Base-by-base conservation (phyloP, 495 filamentous ascomycete genomes). In the Lichenothelia convexa region DNA sequence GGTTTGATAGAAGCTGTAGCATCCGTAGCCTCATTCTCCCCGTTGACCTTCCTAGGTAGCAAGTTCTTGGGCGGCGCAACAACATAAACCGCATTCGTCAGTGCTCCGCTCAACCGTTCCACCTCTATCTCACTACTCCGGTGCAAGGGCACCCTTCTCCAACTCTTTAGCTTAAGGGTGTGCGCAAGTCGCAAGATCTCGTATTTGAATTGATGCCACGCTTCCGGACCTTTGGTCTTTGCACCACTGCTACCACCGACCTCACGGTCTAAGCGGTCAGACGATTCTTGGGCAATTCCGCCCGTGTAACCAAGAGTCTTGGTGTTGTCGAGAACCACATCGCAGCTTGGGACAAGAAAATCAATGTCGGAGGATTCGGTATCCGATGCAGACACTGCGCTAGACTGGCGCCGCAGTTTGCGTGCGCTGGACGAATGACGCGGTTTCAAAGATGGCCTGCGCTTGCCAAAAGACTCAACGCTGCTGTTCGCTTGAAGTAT, bases 81-180 rank as follows among this genome's bases (percentile, higher is more conserved):
- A 36, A 92, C 84, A 53, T 94, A 95, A 9, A 95, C 83, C 7
- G 85, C 80, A 51, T 99, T 99, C 3, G 89, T 99, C 50, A 95
- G 58, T 12, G 89, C 89, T 35, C 89, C 89, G 50, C 85, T 93
- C 9, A 99, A 71, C 12, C 85, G 73, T 53, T 79, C 68, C 18
- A 95, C 78, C 12, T 71, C 72, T 31, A 99, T 78, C 18, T 82
- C 74, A 26, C 50, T 59, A 39, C 72, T 71, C 29, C 54, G 47
- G 5, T 92, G 82, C 46, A 93, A 61, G 4, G 81, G 64, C 2
- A 99, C 70, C 39, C 70, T 71, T 32, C 85, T 75, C 89, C 89
- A 99, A 4, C 86, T 77, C 55, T 84, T 86, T 24, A 94, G 67
- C 34, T 70, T 69, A 35, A 99, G 62, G 0, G 89, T 99, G 58